Conservation (phyloP, 208 protist species). For the Leptomonas pyrrhocoris region DNA sequence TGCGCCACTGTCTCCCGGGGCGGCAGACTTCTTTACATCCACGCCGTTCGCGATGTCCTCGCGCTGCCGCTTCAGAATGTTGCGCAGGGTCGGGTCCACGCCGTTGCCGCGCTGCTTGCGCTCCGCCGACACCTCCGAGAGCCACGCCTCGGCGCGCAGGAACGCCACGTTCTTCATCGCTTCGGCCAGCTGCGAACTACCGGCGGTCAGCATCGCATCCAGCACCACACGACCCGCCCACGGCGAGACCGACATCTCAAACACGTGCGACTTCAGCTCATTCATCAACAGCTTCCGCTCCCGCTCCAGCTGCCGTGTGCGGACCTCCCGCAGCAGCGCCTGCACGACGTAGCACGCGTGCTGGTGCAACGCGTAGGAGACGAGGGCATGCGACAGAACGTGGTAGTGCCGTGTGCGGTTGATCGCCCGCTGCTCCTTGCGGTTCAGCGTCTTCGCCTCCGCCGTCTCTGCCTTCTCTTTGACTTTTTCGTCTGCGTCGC, state of each 20-base stretch:
- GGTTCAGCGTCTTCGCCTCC: slow-evolving; percentile 37
- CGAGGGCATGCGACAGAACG: slow-evolving; percentile 59
- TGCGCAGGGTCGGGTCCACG: slow-evolving; percentile 71
- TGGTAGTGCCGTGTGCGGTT: slow-evolving; percentile 74
- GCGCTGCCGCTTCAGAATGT: slow-evolving; percentile 74
- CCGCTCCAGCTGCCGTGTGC: slow-evolving; percentile 56
- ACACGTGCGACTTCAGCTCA: slow-evolving; percentile 87
- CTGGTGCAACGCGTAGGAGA: slow-evolving; percentile 78
- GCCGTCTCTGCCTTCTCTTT: slow-evolving; percentile 18
- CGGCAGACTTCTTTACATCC: slow-evolving; percentile 8
- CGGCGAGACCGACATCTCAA: slow-evolving; percentile 79
- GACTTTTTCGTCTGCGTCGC: slow-evolving; percentile 20
- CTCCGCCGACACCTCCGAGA: slow-evolving; percentile 62
- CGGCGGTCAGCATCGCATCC: slow-evolving; percentile 75
- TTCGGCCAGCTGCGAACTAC: slow-evolving; percentile 63
- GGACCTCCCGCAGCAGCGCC: slow-evolving; percentile 74
- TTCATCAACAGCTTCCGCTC: slow-evolving; percentile 79
- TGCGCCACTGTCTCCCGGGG: background rate
- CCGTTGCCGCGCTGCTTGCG: slow-evolving; percentile 53
- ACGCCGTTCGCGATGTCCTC: slow-evolving; percentile 48
- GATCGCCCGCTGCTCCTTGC: slow-evolving; percentile 59
- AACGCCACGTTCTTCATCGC: slow-evolving; percentile 88
- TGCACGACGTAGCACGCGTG: slow-evolving; percentile 87
- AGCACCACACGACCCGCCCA: slow-evolving; percentile 90
- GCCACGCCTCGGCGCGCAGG: slow-evolving; percentile 83